phyloP scores from a whole-genome alignment of 495 filamentous ascomycete species.

The Neurospora hispaniola region DNA sequence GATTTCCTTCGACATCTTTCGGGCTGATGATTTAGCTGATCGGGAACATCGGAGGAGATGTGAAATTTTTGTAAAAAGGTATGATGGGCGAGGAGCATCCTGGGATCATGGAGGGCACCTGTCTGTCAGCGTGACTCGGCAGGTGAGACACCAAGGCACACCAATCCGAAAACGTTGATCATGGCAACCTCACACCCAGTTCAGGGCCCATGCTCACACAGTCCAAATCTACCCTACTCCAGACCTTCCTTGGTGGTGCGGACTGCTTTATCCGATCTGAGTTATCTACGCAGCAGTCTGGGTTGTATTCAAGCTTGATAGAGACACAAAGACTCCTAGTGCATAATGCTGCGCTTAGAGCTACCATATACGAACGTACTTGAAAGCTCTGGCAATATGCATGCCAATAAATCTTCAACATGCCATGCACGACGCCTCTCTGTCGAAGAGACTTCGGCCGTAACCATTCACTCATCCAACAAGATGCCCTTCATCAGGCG shows the following conservation, averaged over 20 bases:
- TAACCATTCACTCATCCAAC: neutral
- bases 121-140: slow-evolving; percentile 19
- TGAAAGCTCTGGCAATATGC: neutral
- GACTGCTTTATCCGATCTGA: neutral
- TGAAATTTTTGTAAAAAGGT: slow-evolving; percentile 6
- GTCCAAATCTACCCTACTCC: neutral
- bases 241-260: neutral
- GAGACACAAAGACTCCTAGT: neutral
- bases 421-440: neutral
- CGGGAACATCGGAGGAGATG: slow-evolving; percentile 12
- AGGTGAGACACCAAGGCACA: slow-evolving; percentile 26
- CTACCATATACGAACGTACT: neutral
- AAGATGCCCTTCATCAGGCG: neutral
- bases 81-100: slow-evolving; percentile 6
- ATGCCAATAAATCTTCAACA: neutral
- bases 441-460: neutral
- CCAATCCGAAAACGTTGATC: slow-evolving; percentile 7
- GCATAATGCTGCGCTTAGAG: neutral
- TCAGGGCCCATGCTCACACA: neutral
- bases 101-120: slow-evolving; percentile 5
- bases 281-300: neutral
- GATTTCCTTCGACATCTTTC: slow-evolving; percentile 6
- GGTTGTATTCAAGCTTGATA: neutral
- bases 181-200: slow-evolving; percentile 5
- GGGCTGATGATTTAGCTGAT: slow-evolving; percentile 11